Conservation (phyloP, 192 early-diverging fungal species). For the Anaeromyces robustus region DNA sequence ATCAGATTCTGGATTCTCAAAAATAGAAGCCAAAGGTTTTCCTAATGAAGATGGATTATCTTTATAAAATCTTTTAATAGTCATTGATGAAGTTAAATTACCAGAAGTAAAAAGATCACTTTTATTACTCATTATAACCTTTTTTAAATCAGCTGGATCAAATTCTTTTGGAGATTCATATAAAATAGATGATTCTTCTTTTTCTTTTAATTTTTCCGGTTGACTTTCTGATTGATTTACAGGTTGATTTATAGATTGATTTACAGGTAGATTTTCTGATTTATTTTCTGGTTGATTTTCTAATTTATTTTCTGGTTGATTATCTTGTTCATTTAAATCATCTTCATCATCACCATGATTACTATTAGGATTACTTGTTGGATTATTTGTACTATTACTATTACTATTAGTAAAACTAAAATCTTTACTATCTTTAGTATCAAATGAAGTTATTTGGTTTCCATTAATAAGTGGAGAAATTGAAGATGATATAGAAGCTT, state of each 20-base stretch:
- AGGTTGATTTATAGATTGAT: too few species aligned
- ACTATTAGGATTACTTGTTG: not conserved
- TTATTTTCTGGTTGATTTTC: too few species aligned
- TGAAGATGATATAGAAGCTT: not conserved
- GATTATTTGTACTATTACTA: not conserved
- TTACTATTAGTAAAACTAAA: not conserved
- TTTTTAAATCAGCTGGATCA: not conserved
- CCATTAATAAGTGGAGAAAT: not conserved
- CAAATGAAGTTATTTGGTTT: not conserved
- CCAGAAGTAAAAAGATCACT: not conserved
- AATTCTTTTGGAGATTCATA: not conserved
- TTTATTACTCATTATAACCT: not conserved
- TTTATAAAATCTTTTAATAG: not conserved
- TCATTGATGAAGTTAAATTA: not conserved
- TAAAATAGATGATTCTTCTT: not conserved
- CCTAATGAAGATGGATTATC: not conserved
- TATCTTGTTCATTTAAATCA: too few species aligned
- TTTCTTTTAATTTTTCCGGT: not conserved
- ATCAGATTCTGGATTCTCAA: not conserved
- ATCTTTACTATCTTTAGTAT: not conserved
- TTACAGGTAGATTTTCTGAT: too few species aligned
- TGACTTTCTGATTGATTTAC: too few species aligned
- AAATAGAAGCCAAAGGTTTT: not conserved
- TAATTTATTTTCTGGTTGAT: too few species aligned
- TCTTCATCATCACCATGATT: not conserved